These are phyloP conservation scores for Eleusine coracana DNA, from an alignment of 176 grass and related monocot genomes.

Conservation along the genomic window DNA sequence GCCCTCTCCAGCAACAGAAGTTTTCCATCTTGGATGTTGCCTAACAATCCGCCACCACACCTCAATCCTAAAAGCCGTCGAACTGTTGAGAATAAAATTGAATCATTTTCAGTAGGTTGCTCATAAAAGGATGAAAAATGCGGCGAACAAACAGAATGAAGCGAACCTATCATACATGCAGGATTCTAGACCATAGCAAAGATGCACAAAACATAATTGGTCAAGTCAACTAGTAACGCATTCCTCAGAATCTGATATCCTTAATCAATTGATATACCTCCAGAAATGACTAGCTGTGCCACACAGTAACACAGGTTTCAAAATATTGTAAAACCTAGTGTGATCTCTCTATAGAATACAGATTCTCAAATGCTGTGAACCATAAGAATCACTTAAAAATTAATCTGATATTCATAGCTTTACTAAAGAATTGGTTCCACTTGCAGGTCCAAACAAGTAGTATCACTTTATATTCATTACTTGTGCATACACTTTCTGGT, in stretches of 20 bases:
- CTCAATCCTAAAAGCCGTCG: conserved; percentile 26
- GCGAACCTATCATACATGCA: background rate
- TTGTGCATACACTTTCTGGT: background rate
- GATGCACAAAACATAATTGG: background rate
- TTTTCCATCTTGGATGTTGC: background rate
- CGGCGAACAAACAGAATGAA: background rate
- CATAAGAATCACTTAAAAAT: background rate
- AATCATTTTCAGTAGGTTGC: background rate
- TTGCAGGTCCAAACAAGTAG: background rate
- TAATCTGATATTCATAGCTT: background rate
- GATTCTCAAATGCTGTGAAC: background rate
- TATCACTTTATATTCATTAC: background rate
- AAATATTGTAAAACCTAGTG: background rate
- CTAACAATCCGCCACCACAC: background rate
- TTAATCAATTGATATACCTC: background rate
- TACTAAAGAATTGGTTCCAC: background rate
- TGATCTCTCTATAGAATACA: background rate
- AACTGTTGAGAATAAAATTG: conserved; percentile 30
- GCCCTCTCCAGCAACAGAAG: background rate
- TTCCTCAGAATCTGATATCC: background rate
- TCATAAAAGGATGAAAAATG: background rate
- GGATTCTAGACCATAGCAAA: background rate
- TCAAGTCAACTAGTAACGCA: background rate
- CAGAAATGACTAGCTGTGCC: background rate
- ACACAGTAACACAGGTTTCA: background rate